phyloP scores from a whole-genome alignment of 306 rosid species.

The Citrullus mucosospermus region DNA sequence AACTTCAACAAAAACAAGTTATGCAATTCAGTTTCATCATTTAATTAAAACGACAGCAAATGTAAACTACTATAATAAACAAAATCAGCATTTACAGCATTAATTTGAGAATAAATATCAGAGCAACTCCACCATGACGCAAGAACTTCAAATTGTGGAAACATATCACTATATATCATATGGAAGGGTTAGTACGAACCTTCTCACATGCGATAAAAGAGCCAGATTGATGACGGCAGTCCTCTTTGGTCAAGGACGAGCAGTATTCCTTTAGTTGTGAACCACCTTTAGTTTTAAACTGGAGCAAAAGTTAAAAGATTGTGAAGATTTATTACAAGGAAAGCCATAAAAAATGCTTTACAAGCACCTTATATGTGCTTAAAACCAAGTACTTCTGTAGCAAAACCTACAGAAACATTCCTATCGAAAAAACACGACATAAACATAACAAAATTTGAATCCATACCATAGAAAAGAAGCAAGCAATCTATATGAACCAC shows the following conservation, averaged over 20 bases:
- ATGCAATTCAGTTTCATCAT: not conserved
- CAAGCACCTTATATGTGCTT: not conserved
- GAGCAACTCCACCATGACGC: not conserved
- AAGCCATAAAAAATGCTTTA: not conserved
- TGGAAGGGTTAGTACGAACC: slow-evolving; percentile 30
- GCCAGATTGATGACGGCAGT: slow-evolving; percentile 77
- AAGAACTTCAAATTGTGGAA: not conserved
- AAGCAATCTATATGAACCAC: not conserved
- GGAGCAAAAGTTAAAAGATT: slow-evolving; percentile 20
- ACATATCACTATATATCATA: not conserved
- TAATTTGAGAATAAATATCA: not conserved
- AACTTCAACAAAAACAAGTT: not conserved
- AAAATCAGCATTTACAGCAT: not conserved
- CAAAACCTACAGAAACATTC: not conserved
- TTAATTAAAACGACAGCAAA: not conserved
- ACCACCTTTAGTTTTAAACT: slow-evolving; percentile 93
- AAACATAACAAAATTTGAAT: not conserved
- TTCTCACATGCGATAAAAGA: slow-evolving; percentile 82
- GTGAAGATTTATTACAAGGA: not conserved
- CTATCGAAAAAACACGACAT: not conserved
- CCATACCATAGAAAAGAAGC: not conserved
- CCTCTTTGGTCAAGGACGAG: slow-evolving; percentile 86
- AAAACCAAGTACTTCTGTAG: not conserved
- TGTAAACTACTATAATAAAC: not conserved
- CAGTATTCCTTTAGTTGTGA: slow-evolving; percentile 80